phyloP scores from a whole-genome alignment of 2,329 filamentous ascomycete species.

The Lasiodiplodia sp. region DNA sequence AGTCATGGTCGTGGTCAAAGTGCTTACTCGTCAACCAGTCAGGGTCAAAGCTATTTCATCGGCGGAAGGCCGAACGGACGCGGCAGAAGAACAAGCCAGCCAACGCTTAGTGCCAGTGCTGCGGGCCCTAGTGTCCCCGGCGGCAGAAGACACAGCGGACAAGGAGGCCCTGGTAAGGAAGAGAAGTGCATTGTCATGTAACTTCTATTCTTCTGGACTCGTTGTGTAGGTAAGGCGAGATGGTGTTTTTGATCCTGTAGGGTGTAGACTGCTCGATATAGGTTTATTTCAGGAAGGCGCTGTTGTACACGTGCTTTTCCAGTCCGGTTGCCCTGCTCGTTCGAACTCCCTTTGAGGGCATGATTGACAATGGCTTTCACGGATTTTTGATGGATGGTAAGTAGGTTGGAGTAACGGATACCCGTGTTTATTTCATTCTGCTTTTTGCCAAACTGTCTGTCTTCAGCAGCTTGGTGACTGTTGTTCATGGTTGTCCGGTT shows the following conservation, averaged over 20 bases:
- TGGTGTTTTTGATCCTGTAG: neutral
- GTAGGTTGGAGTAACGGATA: neutral
- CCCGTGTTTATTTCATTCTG: neutral
- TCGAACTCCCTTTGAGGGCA: neutral
- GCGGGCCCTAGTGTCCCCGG: constrained; percentile 1
- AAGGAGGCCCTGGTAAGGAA: constrained; percentile 26
- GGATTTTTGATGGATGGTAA: neutral
- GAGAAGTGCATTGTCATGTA: constrained; percentile 35
- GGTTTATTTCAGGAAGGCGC: too few species aligned
- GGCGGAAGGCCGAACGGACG: constrained; percentile 27
- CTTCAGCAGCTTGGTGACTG: neutral
- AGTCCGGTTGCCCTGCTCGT: neutral
- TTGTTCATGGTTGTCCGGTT: neutral
- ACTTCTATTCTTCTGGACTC: neutral
- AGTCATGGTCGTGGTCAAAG: constrained; percentile 35
- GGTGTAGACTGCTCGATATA: neutral
- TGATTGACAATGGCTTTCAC: neutral
- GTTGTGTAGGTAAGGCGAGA: neutral
- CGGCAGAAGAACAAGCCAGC: neutral
- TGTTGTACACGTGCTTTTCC: too few species aligned
- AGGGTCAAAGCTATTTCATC: constrained; percentile 24
- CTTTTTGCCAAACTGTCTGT: neutral
- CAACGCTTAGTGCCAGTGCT: neutral
- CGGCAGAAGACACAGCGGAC: constrained; percentile 10
- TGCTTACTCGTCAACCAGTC: constrained; percentile 29